Conservation (phyloP, 257 asterid genomes). For the Scutellaria baicalensis region DNA sequence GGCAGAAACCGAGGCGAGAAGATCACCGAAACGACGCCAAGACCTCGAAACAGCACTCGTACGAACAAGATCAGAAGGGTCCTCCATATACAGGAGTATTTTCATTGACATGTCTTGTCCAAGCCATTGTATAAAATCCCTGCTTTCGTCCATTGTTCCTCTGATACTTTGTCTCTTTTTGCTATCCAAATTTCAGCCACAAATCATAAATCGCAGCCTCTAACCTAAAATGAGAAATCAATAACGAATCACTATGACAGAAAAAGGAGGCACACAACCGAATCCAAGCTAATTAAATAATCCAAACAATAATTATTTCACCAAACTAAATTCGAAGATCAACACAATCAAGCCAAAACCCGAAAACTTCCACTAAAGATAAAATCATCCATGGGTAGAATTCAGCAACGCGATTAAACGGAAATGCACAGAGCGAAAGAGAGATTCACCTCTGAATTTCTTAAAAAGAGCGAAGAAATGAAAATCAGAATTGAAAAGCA, state of each 20-base stretch:
- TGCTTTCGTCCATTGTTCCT: constrained; percentile 30
- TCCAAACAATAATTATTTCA: neutral
- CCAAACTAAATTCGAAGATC: neutral
- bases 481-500: too few species aligned
- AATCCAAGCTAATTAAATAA: neutral
- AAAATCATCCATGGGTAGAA: neutral
- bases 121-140: constrained; percentile 54
- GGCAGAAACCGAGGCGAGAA: neutral
- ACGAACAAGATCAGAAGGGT: constrained; percentile 67
- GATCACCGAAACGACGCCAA: constrained; percentile 69
- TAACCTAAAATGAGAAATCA: constrained; percentile 2
- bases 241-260: neutral
- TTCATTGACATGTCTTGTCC: constrained; percentile 49
- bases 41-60: constrained; percentile 58
- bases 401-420: neutral
- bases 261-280: neutral
- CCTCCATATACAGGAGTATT: constrained; percentile 52
- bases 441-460: neutral
- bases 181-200: neutral
- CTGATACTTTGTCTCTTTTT: neutral
- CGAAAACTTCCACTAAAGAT: neutral
- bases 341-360: neutral
- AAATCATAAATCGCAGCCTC: neutral
- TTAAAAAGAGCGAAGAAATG: too few species aligned
- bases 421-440: neutral